Evolutionary conservation across 2,329 filamentous ascomycete species (phyloP).

Genomic region (Colletotrichum sp.): DNA sequence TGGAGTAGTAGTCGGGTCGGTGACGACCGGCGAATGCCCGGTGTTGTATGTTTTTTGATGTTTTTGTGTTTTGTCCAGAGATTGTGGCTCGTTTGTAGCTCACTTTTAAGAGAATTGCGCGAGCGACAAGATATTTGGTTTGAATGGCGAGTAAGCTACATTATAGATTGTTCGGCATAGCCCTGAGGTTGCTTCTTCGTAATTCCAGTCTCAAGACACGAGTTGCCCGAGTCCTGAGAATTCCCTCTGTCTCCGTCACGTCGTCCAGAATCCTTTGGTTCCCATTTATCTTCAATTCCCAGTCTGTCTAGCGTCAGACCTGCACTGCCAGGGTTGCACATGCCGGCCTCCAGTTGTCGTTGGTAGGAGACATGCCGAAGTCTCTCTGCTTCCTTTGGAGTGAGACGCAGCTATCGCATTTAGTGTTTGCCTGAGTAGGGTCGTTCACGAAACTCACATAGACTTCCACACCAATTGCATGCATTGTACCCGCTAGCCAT

Average conservation of each 20-base stretch:
- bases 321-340: slow-evolving; percentile 51
- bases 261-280: not conserved
- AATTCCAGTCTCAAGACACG: not conserved
- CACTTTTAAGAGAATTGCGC: not conserved
- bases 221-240: not conserved
- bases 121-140: no score
- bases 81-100: not conserved
- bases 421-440: not conserved
- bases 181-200: not conserved
- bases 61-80: not conserved
- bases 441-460: slow-evolving; percentile 39
- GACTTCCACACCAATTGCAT: slow-evolving; percentile 53
- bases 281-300: slow-evolving; percentile 34
- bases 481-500: slow-evolving; percentile 58
- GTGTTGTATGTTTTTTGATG: not conserved
- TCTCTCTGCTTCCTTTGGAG: slow-evolving; percentile 57
- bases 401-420: slow-evolving; percentile 49
- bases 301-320: slow-evolving; percentile 48
- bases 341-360: slow-evolving; percentile 58
- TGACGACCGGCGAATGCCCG: not conserved
- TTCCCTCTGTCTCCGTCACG: not conserved
- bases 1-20: not conserved
- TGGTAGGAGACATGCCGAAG: slow-evolving; percentile 62
- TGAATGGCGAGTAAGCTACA: not conserved
- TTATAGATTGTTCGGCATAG: not conserved